These are phyloP conservation scores for Globisporangium parvum DNA, from an alignment of 352 stramenopile species.

Conservation along the genomic window DNA sequence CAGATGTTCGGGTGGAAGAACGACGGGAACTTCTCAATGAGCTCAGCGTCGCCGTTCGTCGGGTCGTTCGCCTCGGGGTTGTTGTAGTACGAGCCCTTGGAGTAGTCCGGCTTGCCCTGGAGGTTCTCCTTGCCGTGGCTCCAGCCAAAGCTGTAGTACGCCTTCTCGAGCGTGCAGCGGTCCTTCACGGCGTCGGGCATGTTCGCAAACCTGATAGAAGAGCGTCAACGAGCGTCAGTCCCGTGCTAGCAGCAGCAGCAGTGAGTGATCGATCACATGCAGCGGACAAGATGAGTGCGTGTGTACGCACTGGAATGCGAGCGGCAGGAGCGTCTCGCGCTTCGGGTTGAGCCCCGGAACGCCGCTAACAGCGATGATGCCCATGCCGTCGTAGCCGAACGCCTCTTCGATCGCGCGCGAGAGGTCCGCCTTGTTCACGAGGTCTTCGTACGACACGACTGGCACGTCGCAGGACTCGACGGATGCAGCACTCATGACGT, in stretches of 20 bases:
- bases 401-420: constrained; percentile 57
- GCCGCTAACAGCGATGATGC: constrained; percentile 84
- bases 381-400: constrained; percentile 88
- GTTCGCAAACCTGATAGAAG: constrained; percentile 41
- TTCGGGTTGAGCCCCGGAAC: constrained; percentile 77
- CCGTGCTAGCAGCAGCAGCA: background rate
- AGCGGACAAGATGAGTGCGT: background rate
- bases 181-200: constrained; percentile 75
- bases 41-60: constrained; percentile 59
- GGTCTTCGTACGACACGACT: constrained; percentile 52
- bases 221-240: background rate
- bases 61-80: constrained; percentile 92
- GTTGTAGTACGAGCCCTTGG: constrained; percentile 97
- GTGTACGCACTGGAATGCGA: constrained; percentile 65
- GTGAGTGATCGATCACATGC: background rate
- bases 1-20: constrained; percentile 95
- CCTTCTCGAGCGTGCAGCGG: constrained; percentile 78
- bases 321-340: constrained; percentile 70
- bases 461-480: constrained; percentile 40
- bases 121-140: constrained; percentile 95
- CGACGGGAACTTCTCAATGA: constrained; percentile 77
- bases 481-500: background rate
- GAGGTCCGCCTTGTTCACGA: constrained; percentile 41
- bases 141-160: constrained; percentile 95
- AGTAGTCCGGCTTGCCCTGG: constrained; percentile 88